Conservation (phyloP, 495 filamentous ascomycete genomes). For the Daldinia loculata region DNA sequence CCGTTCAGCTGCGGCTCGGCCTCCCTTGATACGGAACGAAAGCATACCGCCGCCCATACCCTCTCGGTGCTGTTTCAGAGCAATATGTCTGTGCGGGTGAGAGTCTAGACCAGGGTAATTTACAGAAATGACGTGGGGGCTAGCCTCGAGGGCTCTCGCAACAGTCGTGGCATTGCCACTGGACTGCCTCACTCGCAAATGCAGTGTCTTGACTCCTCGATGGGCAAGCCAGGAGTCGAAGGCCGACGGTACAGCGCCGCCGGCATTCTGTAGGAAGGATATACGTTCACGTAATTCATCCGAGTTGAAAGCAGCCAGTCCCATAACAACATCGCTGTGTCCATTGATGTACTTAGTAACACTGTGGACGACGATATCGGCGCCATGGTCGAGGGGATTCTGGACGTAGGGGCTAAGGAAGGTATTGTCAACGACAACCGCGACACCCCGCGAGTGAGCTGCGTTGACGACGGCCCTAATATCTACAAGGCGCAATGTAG, state of each 20-base stretch:
- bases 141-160: conserved; percentile 77
- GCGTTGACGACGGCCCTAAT: conserved; percentile 82
- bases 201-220: conserved; percentile 94
- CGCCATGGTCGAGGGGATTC: conserved; percentile 93
- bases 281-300: conserved; percentile 78
- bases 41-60: conserved; percentile 98
- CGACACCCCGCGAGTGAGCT: conserved; percentile 87
- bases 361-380: conserved; percentile 97
- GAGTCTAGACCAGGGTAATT: conserved; percentile 94
- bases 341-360: conserved; percentile 99
- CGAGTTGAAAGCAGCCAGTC: conserved; percentile 93
- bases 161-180: conserved; percentile 81
- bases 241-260: conserved; percentile 90
- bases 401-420: conserved; percentile 96
- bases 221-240: conserved; percentile 99
- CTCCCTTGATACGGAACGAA: conserved; percentile 91
- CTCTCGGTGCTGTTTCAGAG: conserved; percentile 87
- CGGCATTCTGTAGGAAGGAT: conserved; percentile 94
- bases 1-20: conserved; percentile 82
- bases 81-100: conserved; percentile 85
- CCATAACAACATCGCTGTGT: conserved; percentile 98
- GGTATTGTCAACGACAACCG: conserved; percentile 98
- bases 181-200: conserved; percentile 88
- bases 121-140: conserved; percentile 82
- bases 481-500: conserved; percentile 89